Base-by-base conservation (phyloP, 2,329 filamentous ascomycete species). In the Botrytis elliptica region DNA sequence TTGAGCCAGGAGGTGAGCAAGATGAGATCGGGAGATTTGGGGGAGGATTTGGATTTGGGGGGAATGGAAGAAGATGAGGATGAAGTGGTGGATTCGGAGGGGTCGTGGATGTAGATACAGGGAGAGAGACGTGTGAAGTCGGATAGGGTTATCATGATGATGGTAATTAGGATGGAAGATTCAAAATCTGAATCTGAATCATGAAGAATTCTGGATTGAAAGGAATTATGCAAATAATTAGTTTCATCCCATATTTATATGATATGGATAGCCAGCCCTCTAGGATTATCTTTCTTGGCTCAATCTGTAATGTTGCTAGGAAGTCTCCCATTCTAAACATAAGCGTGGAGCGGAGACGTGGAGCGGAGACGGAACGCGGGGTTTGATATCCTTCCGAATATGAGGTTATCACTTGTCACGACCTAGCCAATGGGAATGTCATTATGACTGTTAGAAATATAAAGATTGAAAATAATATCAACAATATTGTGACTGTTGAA, bases 1-100 rank as follows among this genome's bases (percentile, higher is more conserved):
- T 84, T 84, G 80, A 86, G 85, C 86, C 85, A 87, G 75, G 85
- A 82, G 69, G 85, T 79, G 71, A 87, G 78, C 70, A 87, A 78
- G 70, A 87, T 80, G 40, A 87, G 82, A 64, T 82, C 82, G 29
- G 81, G 81, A 6, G 76, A 73, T 8, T 66, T 70, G 2, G 49
- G 5, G 25, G 12, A 55, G 49, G 25, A 14, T 25, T 6, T 52
- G 25, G 49, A 14, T 14, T 52, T n/a, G 10, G 22, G 22, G 22
- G 22, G 10, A 14, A n/a, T 9, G 10, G 49, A 52, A 14, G 46
- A 52, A 0, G 22, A 52, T 4, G 44, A 46, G 2, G 7, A 55
- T 46, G 65, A 84, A 80, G 68, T 82, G 81, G 67, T 84, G 74
- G 75, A 83, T 85, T 59, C 85, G 79, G 52, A 29, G n/a, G 79